Evolutionary conservation across 2,329 filamentous ascomycete species (phyloP).

Genomic region (Colletotrichum phormii): DNA sequence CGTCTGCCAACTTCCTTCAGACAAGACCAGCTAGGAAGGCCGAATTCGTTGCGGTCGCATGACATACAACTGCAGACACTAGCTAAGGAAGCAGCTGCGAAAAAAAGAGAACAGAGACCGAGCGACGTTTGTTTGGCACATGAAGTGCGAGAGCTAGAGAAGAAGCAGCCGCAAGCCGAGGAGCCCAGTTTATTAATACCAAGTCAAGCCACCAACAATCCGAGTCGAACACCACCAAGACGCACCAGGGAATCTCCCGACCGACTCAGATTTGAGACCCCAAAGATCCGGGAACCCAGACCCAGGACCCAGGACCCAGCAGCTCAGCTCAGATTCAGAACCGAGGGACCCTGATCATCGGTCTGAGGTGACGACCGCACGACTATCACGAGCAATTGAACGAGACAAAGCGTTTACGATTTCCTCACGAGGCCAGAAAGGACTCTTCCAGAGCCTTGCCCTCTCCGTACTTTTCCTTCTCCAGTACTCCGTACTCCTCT

Average conservation of each 20-base stretch:
- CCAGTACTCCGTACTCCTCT: neutral
- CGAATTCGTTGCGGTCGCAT: constrained; percentile 7
- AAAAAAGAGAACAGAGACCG: neutral
- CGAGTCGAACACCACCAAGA: constrained; percentile 2
- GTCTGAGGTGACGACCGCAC: constrained; percentile 1
- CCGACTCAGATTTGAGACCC: neutral
- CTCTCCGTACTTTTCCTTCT: neutral
- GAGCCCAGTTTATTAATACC: constrained; percentile 9
- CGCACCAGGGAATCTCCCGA: neutral
- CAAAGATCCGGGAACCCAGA: neutral
- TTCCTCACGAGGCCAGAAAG: neutral
- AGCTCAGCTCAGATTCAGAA: neutral
- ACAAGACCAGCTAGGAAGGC: neutral
- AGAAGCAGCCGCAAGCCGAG: neutral
- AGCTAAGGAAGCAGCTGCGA: neutral
- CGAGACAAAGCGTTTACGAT: constrained; percentile 6
- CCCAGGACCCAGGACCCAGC: neutral
- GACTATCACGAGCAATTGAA: constrained; percentile 22
- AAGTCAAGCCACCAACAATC: constrained; percentile 6
- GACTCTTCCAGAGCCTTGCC: neutral
- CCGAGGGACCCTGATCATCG: constrained; percentile 1
- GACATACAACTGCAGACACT: constrained; percentile 15
- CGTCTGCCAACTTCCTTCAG: constrained; percentile 14
- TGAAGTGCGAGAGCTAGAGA: neutral
- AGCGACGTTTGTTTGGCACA: neutral